Evolutionary conservation across 495 filamentous ascomycete genomes (phyloP).

Genomic region (Elaphomyces granulatus): DNA sequence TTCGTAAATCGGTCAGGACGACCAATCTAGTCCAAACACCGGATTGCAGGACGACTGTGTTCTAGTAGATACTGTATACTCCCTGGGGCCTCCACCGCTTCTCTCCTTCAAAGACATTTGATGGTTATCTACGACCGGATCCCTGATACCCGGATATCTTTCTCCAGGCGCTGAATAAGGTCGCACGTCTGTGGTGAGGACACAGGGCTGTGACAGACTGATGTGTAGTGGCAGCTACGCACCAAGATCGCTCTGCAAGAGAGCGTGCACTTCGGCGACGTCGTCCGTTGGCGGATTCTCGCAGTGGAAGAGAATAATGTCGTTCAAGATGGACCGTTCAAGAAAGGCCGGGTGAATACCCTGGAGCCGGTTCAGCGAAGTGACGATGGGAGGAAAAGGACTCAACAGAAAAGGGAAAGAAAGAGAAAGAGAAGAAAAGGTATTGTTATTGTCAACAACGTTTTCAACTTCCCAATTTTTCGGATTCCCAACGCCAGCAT

Average conservation of each 20-base stretch:
- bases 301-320: conserved; percentile 35
- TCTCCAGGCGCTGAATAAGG: conserved; percentile 37
- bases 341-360: too few species aligned
- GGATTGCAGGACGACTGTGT: too few species aligned
- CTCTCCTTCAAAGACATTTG: too few species aligned
- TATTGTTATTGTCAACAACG: too few species aligned
- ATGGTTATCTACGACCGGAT: conserved; percentile 30
- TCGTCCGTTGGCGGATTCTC: conserved; percentile 9
- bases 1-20: conserved; percentile 30
- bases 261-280: conserved; percentile 32
- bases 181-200: conserved; percentile 49
- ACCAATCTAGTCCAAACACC: too few species aligned
- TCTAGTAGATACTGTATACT: too few species aligned
- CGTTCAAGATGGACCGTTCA: conserved; percentile 39
- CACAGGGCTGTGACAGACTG: conserved; percentile 65
- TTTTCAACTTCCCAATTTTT: too few species aligned
- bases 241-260: conserved; percentile 62
- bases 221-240: conserved; percentile 76
- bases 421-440: too few species aligned
- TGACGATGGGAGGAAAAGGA: background rate
- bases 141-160: conserved; percentile 24
- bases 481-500: too few species aligned
- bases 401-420: too few species aligned
- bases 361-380: background rate
- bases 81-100: too few species aligned